These are phyloP conservation scores for Beauveria rudraprayagi DNA, from an alignment of 2,329 filamentous ascomycete species.

Conservation along the genomic window DNA sequence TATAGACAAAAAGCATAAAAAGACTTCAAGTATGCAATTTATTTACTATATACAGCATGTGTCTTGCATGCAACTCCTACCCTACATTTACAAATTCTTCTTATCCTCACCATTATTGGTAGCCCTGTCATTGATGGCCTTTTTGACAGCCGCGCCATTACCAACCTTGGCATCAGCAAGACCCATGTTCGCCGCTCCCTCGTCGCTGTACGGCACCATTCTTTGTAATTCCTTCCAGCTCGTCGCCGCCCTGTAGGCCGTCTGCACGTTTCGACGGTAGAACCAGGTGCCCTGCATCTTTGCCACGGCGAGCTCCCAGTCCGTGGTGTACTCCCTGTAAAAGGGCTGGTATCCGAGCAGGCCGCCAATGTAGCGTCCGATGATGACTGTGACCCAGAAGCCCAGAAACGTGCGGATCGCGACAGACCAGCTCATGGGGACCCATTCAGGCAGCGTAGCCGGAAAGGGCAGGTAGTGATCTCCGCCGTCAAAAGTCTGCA, in stretches of 20 bases:
- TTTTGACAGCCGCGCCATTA: no score
- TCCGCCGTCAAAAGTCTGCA: not conserved
- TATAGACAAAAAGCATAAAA: no score
- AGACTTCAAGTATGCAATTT: no score
- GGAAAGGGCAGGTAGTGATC: not conserved
- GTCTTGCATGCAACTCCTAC: no score
- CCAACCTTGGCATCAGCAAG: not conserved
- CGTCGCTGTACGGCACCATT: not conserved
- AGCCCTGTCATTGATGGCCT: not conserved
- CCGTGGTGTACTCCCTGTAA: not conserved
- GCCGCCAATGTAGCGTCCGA: not conserved
- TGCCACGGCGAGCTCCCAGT: not conserved
- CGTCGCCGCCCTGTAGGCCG: not conserved
- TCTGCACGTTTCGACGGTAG: not conserved
- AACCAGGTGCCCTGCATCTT: not conserved
- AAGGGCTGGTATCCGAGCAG: not conserved
- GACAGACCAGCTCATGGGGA: not conserved
- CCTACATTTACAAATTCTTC: not conserved
- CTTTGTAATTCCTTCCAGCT: not conserved
- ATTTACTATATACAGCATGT: no score
- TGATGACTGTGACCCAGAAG: not conserved
- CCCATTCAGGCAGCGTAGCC: not conserved
- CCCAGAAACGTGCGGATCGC: not conserved
- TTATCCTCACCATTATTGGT: not conserved
- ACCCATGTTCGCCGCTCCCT: not conserved